These are phyloP conservation scores for Aspergillus campestris DNA, from an alignment of 495 filamentous ascomycete species.

Conservation along the genomic window DNA sequence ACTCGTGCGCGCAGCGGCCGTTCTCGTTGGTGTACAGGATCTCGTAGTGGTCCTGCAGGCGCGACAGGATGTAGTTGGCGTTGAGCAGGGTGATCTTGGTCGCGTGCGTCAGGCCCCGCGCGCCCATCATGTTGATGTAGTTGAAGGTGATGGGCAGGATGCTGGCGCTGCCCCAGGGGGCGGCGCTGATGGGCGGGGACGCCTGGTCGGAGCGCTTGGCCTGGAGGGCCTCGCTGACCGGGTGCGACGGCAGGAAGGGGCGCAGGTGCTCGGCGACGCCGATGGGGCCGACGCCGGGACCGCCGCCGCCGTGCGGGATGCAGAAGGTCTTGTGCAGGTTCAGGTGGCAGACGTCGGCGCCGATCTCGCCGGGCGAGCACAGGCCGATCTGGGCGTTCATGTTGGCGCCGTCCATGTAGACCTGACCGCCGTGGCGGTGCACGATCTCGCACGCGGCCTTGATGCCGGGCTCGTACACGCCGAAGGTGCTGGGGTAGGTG, in stretches of 20 bases:
- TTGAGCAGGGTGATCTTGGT: slow-evolving; percentile 93
- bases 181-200: slow-evolving; percentile 67
- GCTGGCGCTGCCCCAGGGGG: slow-evolving; percentile 84
- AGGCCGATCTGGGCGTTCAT: slow-evolving; percentile 99
- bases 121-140: slow-evolving; percentile 97
- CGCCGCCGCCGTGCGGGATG: slow-evolving; percentile 95
- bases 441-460: slow-evolving; percentile 82
- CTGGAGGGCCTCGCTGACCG: slow-evolving; percentile 44
- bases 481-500: slow-evolving; percentile 95
- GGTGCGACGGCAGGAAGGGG: slow-evolving; percentile 71
- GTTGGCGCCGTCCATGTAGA: slow-evolving; percentile 99
- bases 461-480: slow-evolving; percentile 88
- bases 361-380: slow-evolving; percentile 94
- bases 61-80: slow-evolving; percentile 94
- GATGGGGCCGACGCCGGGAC: slow-evolving; percentile 91
- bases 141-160: slow-evolving; percentile 97
- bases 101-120: slow-evolving; percentile 80
- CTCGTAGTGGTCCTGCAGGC: slow-evolving; percentile 79
- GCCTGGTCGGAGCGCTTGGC: slow-evolving; percentile 52
- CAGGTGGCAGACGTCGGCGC: slow-evolving; percentile 95
- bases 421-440: slow-evolving; percentile 83
- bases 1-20: slow-evolving; percentile 92
- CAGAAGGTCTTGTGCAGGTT: slow-evolving; percentile 99
- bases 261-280: slow-evolving; percentile 79
- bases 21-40: slow-evolving; percentile 89